Conservation (phyloP, 2,329 filamentous ascomycete species). For the Alternaria ethzedia region DNA sequence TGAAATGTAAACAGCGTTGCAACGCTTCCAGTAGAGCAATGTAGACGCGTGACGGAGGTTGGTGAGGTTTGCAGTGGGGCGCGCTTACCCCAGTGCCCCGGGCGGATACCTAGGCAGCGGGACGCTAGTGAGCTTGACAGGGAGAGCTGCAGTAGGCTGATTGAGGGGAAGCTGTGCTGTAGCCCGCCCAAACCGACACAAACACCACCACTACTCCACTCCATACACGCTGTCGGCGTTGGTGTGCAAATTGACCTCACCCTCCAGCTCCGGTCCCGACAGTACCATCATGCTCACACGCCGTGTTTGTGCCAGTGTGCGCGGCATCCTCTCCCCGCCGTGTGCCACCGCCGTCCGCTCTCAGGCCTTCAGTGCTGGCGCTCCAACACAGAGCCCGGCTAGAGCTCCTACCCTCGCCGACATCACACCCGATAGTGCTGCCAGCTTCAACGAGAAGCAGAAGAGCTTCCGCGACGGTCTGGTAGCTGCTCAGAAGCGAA, state of each 20-base stretch:
- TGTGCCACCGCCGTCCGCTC: constrained; percentile 19
- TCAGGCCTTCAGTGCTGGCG: constrained; percentile 38
- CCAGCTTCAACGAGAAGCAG: constrained; percentile 82
- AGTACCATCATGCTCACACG: constrained; percentile 40
- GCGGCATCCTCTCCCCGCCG: constrained; percentile 27
- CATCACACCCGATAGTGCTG: constrained; percentile 74
- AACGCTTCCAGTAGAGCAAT: not conserved
- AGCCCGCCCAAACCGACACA: constrained; percentile 4
- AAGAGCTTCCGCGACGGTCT: constrained; percentile 85
- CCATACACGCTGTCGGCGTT: not conserved
- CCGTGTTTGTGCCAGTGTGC: constrained; percentile 36
- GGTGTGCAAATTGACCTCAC: not conserved
- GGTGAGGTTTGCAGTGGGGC: constrained; percentile 12
- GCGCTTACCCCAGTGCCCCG: constrained; percentile 16
- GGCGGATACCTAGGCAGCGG: constrained; percentile 1
- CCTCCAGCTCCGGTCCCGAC: not conserved
- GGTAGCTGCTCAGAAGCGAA: constrained; percentile 74
- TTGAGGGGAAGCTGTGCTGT: constrained; percentile 15
- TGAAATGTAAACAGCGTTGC: not conserved
- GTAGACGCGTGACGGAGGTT: not conserved
- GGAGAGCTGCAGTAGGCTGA: constrained; percentile 17
- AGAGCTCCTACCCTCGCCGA: constrained; percentile 79
- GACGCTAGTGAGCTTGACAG: constrained; percentile 20
- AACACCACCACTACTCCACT: constrained; percentile 5
- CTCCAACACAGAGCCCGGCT: constrained; percentile 31